Evolutionary conservation across 2,329 filamentous ascomycete genomes (phyloP).

Genomic region (Claviceps paspali): DNA sequence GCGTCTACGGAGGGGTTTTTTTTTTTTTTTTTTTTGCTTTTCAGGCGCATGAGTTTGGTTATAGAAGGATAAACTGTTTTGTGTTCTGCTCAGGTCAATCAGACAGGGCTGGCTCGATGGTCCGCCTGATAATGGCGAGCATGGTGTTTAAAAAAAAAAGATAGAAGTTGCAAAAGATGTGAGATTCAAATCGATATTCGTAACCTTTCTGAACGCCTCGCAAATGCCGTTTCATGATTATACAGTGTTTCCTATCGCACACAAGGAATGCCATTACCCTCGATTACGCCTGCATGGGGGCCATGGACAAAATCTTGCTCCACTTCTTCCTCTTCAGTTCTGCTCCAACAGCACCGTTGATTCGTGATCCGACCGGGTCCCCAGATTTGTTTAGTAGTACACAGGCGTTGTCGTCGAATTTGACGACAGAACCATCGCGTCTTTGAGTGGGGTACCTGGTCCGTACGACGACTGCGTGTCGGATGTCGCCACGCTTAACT

Average conservation of each 20-base stretch:
- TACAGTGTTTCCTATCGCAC: constrained; percentile 19
- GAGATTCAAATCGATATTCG: constrained; percentile 4
- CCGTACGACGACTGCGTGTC: constrained; percentile 88
- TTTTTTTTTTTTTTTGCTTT: neutral
- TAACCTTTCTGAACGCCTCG: constrained; percentile 19
- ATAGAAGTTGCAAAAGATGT: neutral
- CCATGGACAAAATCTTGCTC: constrained; percentile 96
- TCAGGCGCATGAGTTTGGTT: neutral
- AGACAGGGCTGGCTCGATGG: too few species aligned
- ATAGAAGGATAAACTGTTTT: neutral
- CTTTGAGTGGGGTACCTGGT: constrained; percentile 78
- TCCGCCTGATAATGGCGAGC: neutral
- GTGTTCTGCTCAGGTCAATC: neutral
- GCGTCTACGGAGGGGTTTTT: neutral
- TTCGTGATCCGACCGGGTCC: constrained; percentile 82
- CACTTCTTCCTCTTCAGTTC: constrained; percentile 88
- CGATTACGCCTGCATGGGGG: constrained; percentile 48
- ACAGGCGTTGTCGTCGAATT: constrained; percentile 96
- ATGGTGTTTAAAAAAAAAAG: neutral
- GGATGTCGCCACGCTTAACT: constrained; percentile 89
- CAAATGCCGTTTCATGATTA: constrained; percentile 20
- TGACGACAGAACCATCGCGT: constrained; percentile 75
- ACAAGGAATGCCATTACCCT: constrained; percentile 6
- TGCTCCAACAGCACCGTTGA: constrained; percentile 81
- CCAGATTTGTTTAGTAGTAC: constrained; percentile 94